Base-by-base conservation (phyloP, 148 eudicot species). In the Vaccinium darrowii region DNA sequence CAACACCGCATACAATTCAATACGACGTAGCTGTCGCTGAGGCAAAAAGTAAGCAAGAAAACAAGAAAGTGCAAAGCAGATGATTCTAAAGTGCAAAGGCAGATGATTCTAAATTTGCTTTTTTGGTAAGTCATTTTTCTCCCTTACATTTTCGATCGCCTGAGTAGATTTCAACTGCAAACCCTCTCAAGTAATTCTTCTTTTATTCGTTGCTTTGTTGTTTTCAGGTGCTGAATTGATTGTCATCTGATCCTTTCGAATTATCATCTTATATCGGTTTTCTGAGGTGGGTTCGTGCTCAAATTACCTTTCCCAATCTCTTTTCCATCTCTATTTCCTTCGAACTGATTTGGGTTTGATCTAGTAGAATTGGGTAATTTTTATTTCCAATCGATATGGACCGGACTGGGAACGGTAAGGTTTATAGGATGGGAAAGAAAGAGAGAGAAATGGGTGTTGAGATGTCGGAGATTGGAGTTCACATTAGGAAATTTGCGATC, bases 401-500 rank as follows among this genome's bases (percentile, higher is more conserved):
- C 75, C 79, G 49, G 65, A 27, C 76, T 83, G 84, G 63, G 18
- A 33, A 15, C 79, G 16, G 23, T 33, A 78, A 47, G 67, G 51
- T 56, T 10, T 62, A 63, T 72, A 60, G 53, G 56, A 19, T 57
- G 86, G 53, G 80, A 39, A 76, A 82, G 58, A 63, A 58, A 33
- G 56, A 65, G 25, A 77, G 43, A 39, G 47, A 83, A 76, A 91
- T 90, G 93, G 89, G 88, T 21, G 60, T 81, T 78, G 87, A 86
- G 85, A 86, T 89, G 52, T 21, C 58, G 50, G 84, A 85, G 80
- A 53, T 76, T 82, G 83, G 87, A n/a, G 78, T 77, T 78, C 81
- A 76, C 78, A 82, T 84, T n/a, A 84, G 65, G 63, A 87, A 76
- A 81, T 23, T 74, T 13, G 85, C 83, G 67, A 88, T 71, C 76